Conservation (phyloP, 768 basidiomycete species). For the Leccinum olivaceopallidum region DNA sequence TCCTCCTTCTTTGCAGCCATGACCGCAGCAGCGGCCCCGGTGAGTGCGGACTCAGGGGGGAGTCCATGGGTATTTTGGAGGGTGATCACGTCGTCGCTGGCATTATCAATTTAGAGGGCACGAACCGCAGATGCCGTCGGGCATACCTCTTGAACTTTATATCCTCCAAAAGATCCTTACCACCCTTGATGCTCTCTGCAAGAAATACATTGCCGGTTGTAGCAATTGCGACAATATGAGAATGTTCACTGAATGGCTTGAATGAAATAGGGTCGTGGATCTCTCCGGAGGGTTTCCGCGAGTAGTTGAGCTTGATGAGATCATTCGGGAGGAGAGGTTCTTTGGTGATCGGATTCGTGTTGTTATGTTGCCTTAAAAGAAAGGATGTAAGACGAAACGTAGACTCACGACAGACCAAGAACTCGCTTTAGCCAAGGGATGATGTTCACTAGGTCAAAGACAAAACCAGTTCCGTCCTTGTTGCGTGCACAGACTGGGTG, state of each 20-base stretch:
- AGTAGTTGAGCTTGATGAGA: slow-evolving; percentile 78
- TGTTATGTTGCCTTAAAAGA: slow-evolving; percentile 69
- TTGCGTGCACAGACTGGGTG: slow-evolving; percentile 90
- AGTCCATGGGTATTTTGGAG: slow-evolving; percentile 89
- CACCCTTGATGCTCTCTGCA: slow-evolving; percentile 85
- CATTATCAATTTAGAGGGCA: background rate
- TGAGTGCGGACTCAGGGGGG: slow-evolving; percentile 53
- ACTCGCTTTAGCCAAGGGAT: slow-evolving; percentile 92
- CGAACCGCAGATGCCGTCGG: background rate
- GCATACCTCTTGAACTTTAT: slow-evolving; percentile 79
- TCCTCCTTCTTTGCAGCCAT: slow-evolving; percentile 37
- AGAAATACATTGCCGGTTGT: slow-evolving; percentile 93
- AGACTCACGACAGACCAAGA: slow-evolving; percentile 3
- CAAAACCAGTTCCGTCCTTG: slow-evolving; percentile 72
- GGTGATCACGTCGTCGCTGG: slow-evolving; percentile 86
- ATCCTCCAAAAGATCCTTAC: slow-evolving; percentile 85
- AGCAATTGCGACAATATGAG: slow-evolving; percentile 89
- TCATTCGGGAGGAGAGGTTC: slow-evolving; percentile 68
- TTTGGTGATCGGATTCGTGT: slow-evolving; percentile 77
- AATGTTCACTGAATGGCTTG: slow-evolving; percentile 96
- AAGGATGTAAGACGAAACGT: slow-evolving; percentile 10
- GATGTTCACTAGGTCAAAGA: slow-evolving; percentile 91
- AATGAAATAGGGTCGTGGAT: slow-evolving; percentile 97
- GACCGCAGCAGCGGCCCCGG: slow-evolving; percentile 28
- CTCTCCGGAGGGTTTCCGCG: slow-evolving; percentile 82